Percentiles rank a stretch among this genome's conserved stretches.
These are phyloP conservation scores for Nissolia schottii DNA, from an alignment of 306 rosid genomes.

Conservation along the genomic window DNA sequence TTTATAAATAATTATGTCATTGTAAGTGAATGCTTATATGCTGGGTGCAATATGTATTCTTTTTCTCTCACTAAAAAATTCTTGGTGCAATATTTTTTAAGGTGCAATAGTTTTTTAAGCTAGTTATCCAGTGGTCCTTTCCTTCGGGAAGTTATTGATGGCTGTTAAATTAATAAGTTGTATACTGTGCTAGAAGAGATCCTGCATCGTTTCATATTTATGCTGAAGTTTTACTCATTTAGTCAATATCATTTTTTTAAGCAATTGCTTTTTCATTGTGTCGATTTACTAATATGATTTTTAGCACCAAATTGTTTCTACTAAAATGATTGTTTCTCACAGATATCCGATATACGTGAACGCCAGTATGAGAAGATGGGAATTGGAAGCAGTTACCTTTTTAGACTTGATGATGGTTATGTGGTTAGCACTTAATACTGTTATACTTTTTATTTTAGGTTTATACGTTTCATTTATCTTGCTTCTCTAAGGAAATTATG, in stretches of 20 bases:
- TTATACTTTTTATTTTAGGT: not conserved
- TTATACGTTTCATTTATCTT: not conserved
- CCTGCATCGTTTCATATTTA: not conserved
- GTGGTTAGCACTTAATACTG: conserved; percentile 76
- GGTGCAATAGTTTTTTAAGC: not conserved
- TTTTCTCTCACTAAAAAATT: not conserved
- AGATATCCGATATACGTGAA: conserved; percentile 98
- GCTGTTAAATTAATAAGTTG: not conserved
- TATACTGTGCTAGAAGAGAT: not conserved
- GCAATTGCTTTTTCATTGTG: not conserved
- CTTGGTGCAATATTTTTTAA: not conserved
- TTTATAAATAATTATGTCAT: conserved; percentile 1
- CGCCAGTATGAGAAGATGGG: conserved; percentile 90
- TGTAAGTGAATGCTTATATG: not conserved
- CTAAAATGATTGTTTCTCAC: too few species aligned
- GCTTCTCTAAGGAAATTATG: not conserved
- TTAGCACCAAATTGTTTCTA: too few species aligned
- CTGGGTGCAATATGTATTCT: not conserved
- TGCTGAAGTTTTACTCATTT: not conserved
- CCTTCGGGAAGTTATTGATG: not conserved
- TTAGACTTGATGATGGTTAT: conserved; percentile 93
- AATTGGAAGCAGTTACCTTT: conserved; percentile 97
- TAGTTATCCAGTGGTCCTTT: conserved; percentile 8
- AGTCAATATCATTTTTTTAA: not conserved
- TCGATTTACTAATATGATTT: not conserved